These are phyloP conservation scores for Ziziphus jujuba DNA, from an alignment of 306 rosid species.

Conservation along the genomic window DNA sequence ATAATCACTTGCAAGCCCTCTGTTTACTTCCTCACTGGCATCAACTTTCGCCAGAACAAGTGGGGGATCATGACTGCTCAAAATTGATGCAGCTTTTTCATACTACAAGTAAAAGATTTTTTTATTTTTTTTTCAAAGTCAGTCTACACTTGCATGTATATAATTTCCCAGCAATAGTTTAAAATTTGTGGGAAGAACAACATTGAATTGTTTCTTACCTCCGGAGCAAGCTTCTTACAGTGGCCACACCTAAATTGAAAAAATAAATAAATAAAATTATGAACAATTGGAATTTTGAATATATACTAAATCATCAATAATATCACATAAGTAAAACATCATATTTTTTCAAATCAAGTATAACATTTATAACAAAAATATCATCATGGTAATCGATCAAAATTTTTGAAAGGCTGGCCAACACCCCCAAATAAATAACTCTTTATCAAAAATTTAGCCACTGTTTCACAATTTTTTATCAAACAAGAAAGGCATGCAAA, in stretches of 20 bases:
- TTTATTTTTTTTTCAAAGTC: too few relatives aligned
- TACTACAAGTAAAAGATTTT: slow-evolving; percentile 41
- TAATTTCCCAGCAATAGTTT: not conserved
- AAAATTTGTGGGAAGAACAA: not conserved
- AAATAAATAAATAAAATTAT: not conserved
- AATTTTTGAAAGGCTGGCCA: too few relatives aligned
- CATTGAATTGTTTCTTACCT: slow-evolving; percentile 48
- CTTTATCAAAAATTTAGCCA: not conserved
- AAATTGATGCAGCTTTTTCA: slow-evolving; percentile 80
- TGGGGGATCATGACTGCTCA: slow-evolving; percentile 72
- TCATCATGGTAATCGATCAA: too few relatives aligned
- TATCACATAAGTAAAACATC: not conserved
- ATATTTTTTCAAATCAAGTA: not conserved
- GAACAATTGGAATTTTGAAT: not conserved
- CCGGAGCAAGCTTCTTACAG: slow-evolving; percentile 92
- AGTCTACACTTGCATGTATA: not conserved
- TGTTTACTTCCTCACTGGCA: slow-evolving; percentile 68
- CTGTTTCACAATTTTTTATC: not conserved
- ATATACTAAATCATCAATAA: not conserved
- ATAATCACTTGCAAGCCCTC: slow-evolving; percentile 49
- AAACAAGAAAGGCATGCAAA: not conserved
- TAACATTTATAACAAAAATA: too few relatives aligned
- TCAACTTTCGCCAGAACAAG: slow-evolving; percentile 78
- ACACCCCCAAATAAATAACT: too few relatives aligned
- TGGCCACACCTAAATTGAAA: slow-evolving; percentile 98